These are phyloP conservation scores for Collybiopsis luxurians DNA, from an alignment of 768 basidiomycete genomes.

Conservation along the genomic window DNA sequence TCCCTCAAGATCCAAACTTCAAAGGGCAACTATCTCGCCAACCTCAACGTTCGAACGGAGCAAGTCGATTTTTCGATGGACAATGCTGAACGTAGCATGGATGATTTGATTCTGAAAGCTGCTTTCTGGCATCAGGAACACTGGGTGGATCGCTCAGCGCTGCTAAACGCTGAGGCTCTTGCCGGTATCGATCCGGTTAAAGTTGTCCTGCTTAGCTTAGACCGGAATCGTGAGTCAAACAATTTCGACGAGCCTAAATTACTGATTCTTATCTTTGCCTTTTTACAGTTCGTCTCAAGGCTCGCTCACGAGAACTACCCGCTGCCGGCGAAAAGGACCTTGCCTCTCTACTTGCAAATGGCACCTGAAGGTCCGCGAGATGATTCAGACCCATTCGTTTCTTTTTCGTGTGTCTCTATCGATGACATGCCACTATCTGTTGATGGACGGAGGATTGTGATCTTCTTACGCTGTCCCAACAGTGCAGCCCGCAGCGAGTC, in stretches of 20 bases:
- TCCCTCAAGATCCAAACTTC: constrained; percentile 95
- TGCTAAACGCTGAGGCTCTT: constrained; percentile 48
- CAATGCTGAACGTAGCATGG: constrained; percentile 70
- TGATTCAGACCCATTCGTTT: background rate
- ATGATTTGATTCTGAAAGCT: constrained; percentile 90
- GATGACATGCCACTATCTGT: background rate
- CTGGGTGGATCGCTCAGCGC: constrained; percentile 79
- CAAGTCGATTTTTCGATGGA: constrained; percentile 65
- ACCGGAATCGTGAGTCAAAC: constrained; percentile 77
- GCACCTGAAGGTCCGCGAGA: constrained; percentile 10
- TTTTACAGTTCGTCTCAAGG: constrained; percentile 79
- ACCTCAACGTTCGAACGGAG: constrained; percentile 81
- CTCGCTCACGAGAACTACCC: constrained; percentile 80
- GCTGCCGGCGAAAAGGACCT: constrained; percentile 88
- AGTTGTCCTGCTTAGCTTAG: constrained; percentile 87
- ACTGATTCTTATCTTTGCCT: constrained; percentile 15
- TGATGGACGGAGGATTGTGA: background rate
- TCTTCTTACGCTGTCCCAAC: background rate
- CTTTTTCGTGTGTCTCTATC: background rate
- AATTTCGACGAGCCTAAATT: constrained; percentile 6
- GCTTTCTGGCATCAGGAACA: constrained; percentile 94
- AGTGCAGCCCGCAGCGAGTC: background rate
- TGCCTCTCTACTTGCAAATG: constrained; percentile 55
- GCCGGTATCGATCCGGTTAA: constrained; percentile 56
- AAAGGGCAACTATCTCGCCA: constrained; percentile 88